Evolutionary conservation across 495 filamentous ascomycete genomes (phyloP).

Genomic region (Aspergillus campestris): DNA sequence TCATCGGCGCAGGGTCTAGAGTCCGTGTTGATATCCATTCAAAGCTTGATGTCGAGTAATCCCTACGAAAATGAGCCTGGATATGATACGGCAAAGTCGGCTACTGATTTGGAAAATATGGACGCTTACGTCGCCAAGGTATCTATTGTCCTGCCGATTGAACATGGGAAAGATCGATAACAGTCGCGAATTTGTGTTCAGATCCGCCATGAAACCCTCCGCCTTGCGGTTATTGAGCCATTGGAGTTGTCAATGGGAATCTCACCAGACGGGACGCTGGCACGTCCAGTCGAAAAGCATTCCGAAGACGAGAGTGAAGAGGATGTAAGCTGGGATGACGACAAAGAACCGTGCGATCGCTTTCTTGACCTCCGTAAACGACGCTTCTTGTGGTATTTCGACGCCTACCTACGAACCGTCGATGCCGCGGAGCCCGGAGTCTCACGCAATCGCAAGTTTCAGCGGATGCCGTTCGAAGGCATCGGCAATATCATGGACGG

Average conservation of each 20-base stretch:
- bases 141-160: neutral
- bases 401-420: slow-evolving; percentile 69
- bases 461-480: slow-evolving; percentile 78
- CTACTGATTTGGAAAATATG: slow-evolving; percentile 64
- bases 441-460: slow-evolving; percentile 55
- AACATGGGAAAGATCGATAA: neutral
- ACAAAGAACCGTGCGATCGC: slow-evolving; percentile 43
- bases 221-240: slow-evolving; percentile 77
- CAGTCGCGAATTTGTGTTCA: slow-evolving; percentile 16
- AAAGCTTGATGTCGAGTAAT: slow-evolving; percentile 88
- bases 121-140: slow-evolving; percentile 84
- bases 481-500: slow-evolving; percentile 77
- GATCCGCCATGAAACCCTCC: slow-evolving; percentile 88
- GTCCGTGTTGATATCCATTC: slow-evolving; percentile 89
- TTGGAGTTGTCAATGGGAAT: slow-evolving; percentile 74
- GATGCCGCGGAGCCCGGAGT: slow-evolving; percentile 36
- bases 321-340: slow-evolving; percentile 33
- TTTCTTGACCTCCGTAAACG: slow-evolving; percentile 89
- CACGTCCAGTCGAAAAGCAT: slow-evolving; percentile 10
- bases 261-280: slow-evolving; percentile 38
- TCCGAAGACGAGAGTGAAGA: slow-evolving; percentile 41
- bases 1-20: slow-evolving; percentile 92
- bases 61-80: slow-evolving; percentile 97
- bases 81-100: slow-evolving; percentile 65
- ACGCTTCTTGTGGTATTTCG: slow-evolving; percentile 93